Conservation (phyloP, 2,329 filamentous ascomycete species). For the Nigrospora oryzae region DNA sequence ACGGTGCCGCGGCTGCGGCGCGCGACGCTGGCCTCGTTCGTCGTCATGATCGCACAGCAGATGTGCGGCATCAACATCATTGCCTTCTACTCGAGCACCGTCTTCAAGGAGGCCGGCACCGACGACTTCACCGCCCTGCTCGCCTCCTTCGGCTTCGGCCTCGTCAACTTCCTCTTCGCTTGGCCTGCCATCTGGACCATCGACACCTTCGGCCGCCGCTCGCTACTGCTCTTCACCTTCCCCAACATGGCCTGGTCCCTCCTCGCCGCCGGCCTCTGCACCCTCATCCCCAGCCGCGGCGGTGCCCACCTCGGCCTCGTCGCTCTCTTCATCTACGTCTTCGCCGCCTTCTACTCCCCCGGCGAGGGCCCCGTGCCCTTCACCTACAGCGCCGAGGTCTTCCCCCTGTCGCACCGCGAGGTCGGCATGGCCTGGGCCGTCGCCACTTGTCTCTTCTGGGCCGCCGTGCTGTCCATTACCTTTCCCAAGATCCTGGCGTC, state of each 20-base stretch:
- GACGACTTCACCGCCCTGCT: conserved; percentile 45
- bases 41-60: conserved; percentile 73
- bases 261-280: conserved; percentile 46
- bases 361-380: conserved; percentile 58
- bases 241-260: conserved; percentile 57
- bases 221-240: conserved; percentile 56
- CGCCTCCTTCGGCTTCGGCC: conserved; percentile 56
- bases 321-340: conserved; percentile 47
- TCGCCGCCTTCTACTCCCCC: conserved; percentile 49
- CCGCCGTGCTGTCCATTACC: conserved; percentile 47
- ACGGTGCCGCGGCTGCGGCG: conserved; percentile 61
- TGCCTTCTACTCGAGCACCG: conserved; percentile 55
- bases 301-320: conserved; percentile 29
- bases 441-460: conserved; percentile 51
- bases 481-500: conserved; percentile 43
- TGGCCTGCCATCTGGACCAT: conserved; percentile 59
- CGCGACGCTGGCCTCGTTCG: conserved; percentile 68
- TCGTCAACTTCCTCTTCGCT: conserved; percentile 59
- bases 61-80: conserved; percentile 41
- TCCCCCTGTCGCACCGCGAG: conserved; percentile 58
- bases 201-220: conserved; percentile 56
- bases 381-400: conserved; percentile 57
- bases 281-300: conserved; percentile 27
- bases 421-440: conserved; percentile 60
- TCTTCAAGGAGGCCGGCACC: conserved; percentile 51